Percentiles rank a stretch among this genome's conserved stretches.
phyloP scores from a whole-genome alignment of 345 rosid genomes.

The Lumnitzera racemosa region DNA sequence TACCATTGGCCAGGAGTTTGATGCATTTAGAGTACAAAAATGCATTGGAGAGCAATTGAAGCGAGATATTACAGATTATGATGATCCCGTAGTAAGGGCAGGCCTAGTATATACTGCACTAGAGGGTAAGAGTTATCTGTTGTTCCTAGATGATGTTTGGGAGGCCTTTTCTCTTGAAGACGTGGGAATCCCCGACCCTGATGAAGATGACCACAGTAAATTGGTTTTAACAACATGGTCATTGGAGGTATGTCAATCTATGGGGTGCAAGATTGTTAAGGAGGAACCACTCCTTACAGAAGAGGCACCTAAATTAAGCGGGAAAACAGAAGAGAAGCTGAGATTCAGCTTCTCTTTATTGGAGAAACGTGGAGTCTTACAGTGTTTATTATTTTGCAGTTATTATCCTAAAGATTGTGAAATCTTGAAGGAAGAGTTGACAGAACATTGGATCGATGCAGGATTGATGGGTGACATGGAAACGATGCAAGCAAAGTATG shows the following conservation, averaged over 20 bases:
- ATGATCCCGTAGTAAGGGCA: too few relatives aligned
- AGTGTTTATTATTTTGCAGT: slow-evolving; percentile 13
- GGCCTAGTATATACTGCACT: too few relatives aligned
- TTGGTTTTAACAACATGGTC: slow-evolving; percentile 7
- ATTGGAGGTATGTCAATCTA: slow-evolving; percentile 6
- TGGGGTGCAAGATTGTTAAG: neutral
- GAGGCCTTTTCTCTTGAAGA: slow-evolving; percentile 8
- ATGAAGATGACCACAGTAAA: slow-evolving; percentile 3
- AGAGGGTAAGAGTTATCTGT: neutral
- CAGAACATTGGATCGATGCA: slow-evolving; percentile 5
- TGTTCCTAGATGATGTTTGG: slow-evolving; percentile 17
- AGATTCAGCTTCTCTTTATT: slow-evolving; percentile 14
- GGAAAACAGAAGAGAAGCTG: neutral
- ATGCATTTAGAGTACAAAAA: too few relatives aligned
- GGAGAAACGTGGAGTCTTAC: neutral
- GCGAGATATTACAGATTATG: too few relatives aligned
- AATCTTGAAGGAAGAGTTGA: slow-evolving; percentile 1
- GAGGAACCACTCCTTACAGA: too few relatives aligned
- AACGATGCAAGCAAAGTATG: neutral
- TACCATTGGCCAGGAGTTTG: too few relatives aligned
- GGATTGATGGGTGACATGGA: neutral
- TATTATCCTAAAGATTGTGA: slow-evolving; percentile 9
- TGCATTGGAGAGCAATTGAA: too few relatives aligned
- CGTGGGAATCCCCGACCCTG: slow-evolving; percentile 15
- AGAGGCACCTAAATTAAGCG: too few relatives aligned